Conservation (phyloP, 1,139 yeast genomes). For the Diutina catenulata region DNA sequence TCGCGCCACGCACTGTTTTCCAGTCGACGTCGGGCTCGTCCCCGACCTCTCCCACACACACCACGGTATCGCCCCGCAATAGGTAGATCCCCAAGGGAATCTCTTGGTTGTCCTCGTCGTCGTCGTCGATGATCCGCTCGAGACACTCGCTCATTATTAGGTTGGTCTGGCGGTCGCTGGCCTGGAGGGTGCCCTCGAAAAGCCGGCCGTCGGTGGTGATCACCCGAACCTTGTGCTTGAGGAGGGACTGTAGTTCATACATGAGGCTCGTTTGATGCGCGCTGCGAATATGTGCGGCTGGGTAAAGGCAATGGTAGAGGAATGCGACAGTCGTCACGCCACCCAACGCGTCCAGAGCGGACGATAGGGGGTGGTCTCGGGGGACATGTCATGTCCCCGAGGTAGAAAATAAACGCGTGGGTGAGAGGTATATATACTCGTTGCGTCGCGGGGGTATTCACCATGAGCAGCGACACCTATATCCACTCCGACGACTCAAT, state of each 20-base stretch:
- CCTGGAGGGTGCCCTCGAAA: constrained; percentile 62
- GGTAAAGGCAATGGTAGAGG: no score
- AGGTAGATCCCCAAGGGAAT: constrained; percentile 48
- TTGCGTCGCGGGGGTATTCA: no score
- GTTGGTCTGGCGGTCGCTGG: constrained; percentile 76
- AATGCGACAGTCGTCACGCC: no score
- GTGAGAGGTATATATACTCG: no score
- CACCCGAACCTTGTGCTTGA: constrained; percentile 15
- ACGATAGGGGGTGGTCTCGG: no score
- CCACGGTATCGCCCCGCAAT: constrained; percentile 76
- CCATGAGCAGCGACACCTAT: no score
- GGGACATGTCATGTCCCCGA: no score
- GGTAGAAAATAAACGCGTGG: no score
- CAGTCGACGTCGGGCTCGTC: constrained; percentile 49
- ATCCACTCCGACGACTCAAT: no score
- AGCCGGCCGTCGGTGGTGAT: constrained; percentile 78
- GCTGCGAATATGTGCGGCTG: no score
- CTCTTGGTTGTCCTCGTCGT: constrained; percentile 37
- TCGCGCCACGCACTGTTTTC: constrained; percentile 31
- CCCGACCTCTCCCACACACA: constrained; percentile 63
- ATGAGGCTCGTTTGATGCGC: no score
- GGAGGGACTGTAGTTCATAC: constrained; percentile 1
- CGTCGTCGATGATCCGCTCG: constrained; percentile 35
- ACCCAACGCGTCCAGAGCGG: no score
- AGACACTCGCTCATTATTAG: constrained; percentile 50